Base-by-base conservation (phyloP, 495 filamentous ascomycete species). In the Talaromyces liani region DNA sequence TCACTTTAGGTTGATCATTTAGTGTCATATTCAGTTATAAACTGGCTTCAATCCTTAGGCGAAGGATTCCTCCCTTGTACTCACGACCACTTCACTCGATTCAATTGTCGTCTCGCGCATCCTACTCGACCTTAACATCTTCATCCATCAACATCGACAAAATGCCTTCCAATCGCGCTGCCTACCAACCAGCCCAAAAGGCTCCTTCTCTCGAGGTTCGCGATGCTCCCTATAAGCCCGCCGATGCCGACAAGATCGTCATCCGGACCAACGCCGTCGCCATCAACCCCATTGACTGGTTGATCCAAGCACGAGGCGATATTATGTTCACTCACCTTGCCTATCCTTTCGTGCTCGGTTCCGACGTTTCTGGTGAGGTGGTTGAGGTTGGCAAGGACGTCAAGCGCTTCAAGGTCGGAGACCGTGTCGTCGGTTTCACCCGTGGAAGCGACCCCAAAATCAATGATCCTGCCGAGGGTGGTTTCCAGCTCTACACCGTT, bases 261-360 rank as follows among this genome's bases (percentile, higher is more conserved):
- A 66, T 82, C 47, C 74, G 74, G 61, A 75, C 71, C 55, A 47
- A 58, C 41, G 79, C 78, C 24, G 68, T 79, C 12, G 79, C 77
- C 24, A 70, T 83, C 56, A 83, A 83, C 59, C 79, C 74, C 0
- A 56, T 74, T 54, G 77, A 79, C 68, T 65, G 63, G 55, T 63
- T 70, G 14, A 71, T 73, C 54, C 72, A 76, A 60, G 33, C 58
- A n/a, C 33, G 58, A 47, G 58, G 58, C 2, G 61, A 71, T 33
- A 57, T 63, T n/a, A 67, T 70, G 10, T 39, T 68, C 49, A 65
- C 65, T 49, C 22, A 71, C 4, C 58, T 60, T 25, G 3, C 71
- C 1, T 85, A 80, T 54, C 85, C 84, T 0, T 49, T 65, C 36
- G 66, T 78, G 14, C 61, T 77, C 10, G 80, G 79, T 39, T 69